Evolutionary conservation across 495 filamentous ascomycete species (phyloP).

Genomic region (Jackrogersella multiformis): DNA sequence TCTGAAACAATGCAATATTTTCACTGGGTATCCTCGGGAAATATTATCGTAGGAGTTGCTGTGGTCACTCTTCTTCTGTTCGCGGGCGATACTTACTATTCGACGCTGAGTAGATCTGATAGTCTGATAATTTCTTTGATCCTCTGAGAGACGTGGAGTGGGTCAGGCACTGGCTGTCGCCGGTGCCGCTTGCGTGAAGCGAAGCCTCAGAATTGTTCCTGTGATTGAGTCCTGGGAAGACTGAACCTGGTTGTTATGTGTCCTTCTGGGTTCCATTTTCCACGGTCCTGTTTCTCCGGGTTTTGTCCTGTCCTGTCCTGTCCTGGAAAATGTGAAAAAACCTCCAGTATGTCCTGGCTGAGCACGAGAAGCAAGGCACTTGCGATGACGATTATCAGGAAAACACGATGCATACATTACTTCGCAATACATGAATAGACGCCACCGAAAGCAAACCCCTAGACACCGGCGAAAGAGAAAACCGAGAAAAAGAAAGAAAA

Average conservation of each 20-base stretch:
- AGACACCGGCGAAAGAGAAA: conserved; percentile 47
- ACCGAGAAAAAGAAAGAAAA: conserved; percentile 40
- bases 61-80: conserved; percentile 37
- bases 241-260: conserved; percentile 22
- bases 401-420: conserved; percentile 38
- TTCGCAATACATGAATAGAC: conserved; percentile 30
- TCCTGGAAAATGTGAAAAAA: conserved; percentile 28
- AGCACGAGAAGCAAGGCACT: conserved; percentile 39
- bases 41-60: conserved; percentile 31
- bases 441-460: conserved; percentile 25
- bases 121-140: conserved; percentile 29
- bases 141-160: conserved; percentile 41
- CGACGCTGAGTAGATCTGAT: conserved; percentile 12
- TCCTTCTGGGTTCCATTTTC: conserved; percentile 41
- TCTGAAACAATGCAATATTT: conserved; percentile 30
- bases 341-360: conserved; percentile 34
- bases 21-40: conserved; percentile 28
- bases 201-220: conserved; percentile 34
- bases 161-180: conserved; percentile 20
- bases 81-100: conserved; percentile 38
- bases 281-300: conserved; percentile 30
- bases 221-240: conserved; percentile 12
- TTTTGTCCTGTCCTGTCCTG: conserved; percentile 32
- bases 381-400: conserved; percentile 32
- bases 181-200: conserved; percentile 3